A percentile compares a stretch with the other conserved stretches of the same genome.
Conservation (phyloP, 331 rosid genomes). For the Erythrophleum ivorense region DNA sequence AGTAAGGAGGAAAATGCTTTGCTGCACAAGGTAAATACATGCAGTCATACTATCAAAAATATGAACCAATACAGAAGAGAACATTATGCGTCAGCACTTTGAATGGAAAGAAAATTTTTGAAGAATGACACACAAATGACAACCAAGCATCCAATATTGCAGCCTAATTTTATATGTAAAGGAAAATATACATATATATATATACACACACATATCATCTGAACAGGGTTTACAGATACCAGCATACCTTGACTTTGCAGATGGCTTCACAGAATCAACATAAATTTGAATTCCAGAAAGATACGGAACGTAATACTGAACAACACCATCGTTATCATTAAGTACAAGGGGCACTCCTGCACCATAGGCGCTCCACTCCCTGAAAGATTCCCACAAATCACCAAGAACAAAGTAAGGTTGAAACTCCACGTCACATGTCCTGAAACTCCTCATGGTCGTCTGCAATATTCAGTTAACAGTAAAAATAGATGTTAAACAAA, state of each 20-base stretch:
- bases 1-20: not conserved
- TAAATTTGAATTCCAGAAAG: slow-evolving; percentile 76
- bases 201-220: not conserved
- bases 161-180: not conserved
- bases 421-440: slow-evolving; percentile 48
- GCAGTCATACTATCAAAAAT: not conserved
- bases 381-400: slow-evolving; percentile 78
- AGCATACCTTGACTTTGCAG: slow-evolving; percentile 57
- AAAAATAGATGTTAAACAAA: not conserved
- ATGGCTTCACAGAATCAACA: slow-evolving; percentile 47
- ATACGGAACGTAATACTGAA: slow-evolving; percentile 78
- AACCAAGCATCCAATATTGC: not conserved
- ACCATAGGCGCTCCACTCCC: slow-evolving; percentile 88
- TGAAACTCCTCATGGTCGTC: slow-evolving; percentile 58
- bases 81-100: not conserved
- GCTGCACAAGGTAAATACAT: not conserved
- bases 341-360: slow-evolving; percentile 79
- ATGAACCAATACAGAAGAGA: not conserved
- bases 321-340: slow-evolving; percentile 62
- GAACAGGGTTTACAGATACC: not conserved
- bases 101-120: not conserved
- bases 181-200: not conserved
- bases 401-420: slow-evolving; percentile 70
- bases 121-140: slow-evolving; percentile 16
- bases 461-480: slow-evolving; percentile 37